Base-by-base conservation (phyloP, 129 eudicot species). In the Scalesia atractyloides region DNA sequence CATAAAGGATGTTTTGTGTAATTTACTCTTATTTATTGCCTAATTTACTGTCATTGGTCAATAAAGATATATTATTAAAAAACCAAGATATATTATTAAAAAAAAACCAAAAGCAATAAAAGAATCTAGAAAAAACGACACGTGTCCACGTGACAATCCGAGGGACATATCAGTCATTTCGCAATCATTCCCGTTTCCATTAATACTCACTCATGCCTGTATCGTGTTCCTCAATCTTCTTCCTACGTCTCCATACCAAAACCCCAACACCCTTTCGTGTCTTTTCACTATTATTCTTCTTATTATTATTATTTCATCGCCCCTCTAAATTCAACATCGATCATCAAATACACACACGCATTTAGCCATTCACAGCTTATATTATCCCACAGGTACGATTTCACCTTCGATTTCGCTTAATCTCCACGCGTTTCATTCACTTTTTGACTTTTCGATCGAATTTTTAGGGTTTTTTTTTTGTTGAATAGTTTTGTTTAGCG, bases 361-460 rank as follows among this genome's bases (percentile, higher is more conserved):
- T 26, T 1, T 30, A 24, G n/a, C n/a, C n/a, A n/a, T 44, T 76
- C 68, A 19, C 41, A 76, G 67, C 74, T 57, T 66, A 66, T 47
- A 9, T 14, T 8, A 57, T 76, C 80, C 34, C 34, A 58, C 80
- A 76, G 80, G 80, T 76, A 66, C 3, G 18, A 33, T 76, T 33
- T 18, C 77, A 48, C 30, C 69, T 16, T n/a, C 30, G 3, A 2
- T 59, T 58, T 46, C 56, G 68, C 58, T 60, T 60, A 17, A 37
- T 4, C 14, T 66, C 0, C 16, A 20, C 46, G n/a, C n/a, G 9
- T 65, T 19, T 18, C 16, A 9, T 4, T 1, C 15, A 7, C 12
- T 10, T 15, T 36, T 37, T 13, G 9, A 44, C 41, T 39, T 19
- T 22, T 71, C 52, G 14, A 74, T 65, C 72, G 7, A 52, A 41